Conservation (phyloP, 1,284 basidiomycete species). For the Irpex lacteus region DNA sequence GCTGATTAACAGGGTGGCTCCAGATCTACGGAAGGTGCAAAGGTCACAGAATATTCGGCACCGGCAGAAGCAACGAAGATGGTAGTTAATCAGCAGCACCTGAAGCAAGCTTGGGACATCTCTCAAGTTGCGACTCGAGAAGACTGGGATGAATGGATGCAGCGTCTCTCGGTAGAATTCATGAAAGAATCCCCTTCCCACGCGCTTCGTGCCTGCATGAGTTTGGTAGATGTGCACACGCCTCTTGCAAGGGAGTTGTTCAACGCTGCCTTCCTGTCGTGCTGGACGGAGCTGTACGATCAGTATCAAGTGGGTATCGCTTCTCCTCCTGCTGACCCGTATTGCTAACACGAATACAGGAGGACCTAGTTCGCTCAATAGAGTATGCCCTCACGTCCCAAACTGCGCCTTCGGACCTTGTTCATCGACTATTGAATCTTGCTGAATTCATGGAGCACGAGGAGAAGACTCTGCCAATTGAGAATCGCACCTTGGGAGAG, state of each 20-base stretch:
- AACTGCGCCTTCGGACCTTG: conserved; percentile 84
- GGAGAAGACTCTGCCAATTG: conserved; percentile 94
- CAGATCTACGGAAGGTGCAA: conserved; percentile 57
- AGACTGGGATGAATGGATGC: conserved; percentile 98
- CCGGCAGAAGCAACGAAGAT: conserved; percentile 86
- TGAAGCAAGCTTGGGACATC: conserved; percentile 97
- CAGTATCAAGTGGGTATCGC: conserved; percentile 77
- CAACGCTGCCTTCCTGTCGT: conserved; percentile 98
- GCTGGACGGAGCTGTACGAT: conserved; percentile 96
- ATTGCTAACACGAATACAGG: conserved; percentile 44
- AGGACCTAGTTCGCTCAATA: conserved; percentile 90
- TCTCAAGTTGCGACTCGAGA: conserved; percentile 78
- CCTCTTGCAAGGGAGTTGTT: conserved; percentile 94
- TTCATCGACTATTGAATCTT: conserved; percentile 92
- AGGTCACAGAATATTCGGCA: conserved; percentile 67
- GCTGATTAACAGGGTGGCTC: conserved; percentile 9
- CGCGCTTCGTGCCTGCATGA: conserved; percentile 94
- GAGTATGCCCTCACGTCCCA: conserved; percentile 84
- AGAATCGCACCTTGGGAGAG: conserved; percentile 90
- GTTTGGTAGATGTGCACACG: conserved; percentile 88
- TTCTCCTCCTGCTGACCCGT: background rate
- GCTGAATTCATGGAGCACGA: conserved; percentile 99
- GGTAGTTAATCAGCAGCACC: conserved; percentile 95
- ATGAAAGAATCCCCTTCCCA: conserved; percentile 99
- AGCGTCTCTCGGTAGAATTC: conserved; percentile 90